Conservation (phyloP, 352 stramenopile species). For the Pseudoperonospora humuli region DNA sequence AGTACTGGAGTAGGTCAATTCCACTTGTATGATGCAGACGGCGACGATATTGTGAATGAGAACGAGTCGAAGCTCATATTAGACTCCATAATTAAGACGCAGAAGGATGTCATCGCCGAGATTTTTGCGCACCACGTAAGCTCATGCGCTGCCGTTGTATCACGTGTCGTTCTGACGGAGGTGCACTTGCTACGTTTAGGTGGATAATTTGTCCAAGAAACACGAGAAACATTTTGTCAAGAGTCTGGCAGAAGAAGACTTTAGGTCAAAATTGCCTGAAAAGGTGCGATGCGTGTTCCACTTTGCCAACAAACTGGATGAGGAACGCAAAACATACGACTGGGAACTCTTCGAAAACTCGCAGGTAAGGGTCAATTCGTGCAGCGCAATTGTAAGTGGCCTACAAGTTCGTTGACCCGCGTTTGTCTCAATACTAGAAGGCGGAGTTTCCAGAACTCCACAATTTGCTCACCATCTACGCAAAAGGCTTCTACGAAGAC, state of each 20-base stretch:
- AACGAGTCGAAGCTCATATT: constrained; percentile 47
- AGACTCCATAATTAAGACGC: constrained; percentile 47
- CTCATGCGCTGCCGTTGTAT: background rate
- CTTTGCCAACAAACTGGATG: constrained; percentile 54
- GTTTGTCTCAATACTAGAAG: constrained; percentile 21
- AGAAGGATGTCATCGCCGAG: constrained; percentile 49
- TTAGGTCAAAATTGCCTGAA: constrained; percentile 62
- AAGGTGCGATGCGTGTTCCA: constrained; percentile 71
- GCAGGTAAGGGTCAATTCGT: constrained; percentile 22
- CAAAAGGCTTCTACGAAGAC: constrained; percentile 65
- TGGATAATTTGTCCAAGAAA: constrained; percentile 59
- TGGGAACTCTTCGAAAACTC: constrained; percentile 60
- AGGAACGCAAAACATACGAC: constrained; percentile 42
- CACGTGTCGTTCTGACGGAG: constrained; percentile 1
- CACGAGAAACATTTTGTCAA: constrained; percentile 41
- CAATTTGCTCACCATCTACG: constrained; percentile 50
- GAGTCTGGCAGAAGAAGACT: constrained; percentile 51
- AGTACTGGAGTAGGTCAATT: constrained; percentile 47
- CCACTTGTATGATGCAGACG: constrained; percentile 45
- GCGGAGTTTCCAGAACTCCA: constrained; percentile 54
- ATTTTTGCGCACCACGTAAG: constrained; percentile 58
- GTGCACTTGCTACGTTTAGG: constrained; percentile 16
- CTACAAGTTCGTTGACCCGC: background rate
- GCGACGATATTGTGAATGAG: constrained; percentile 45
- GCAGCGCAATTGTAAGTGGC: background rate